Base-by-base conservation (phyloP, 441 rosid genomes). In the Arabidopsis hybrid region DNA sequence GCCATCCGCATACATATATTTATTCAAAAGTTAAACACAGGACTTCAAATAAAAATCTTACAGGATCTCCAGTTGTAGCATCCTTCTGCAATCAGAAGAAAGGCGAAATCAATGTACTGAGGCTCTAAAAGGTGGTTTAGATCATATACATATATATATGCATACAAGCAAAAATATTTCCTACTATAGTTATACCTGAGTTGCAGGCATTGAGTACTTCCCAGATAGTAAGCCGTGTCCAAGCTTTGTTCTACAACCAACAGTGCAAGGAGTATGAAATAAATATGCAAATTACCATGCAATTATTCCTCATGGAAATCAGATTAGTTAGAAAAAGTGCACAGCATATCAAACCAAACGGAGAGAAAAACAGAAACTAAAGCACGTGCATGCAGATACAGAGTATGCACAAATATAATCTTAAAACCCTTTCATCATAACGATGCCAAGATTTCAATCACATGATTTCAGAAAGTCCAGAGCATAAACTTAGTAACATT, bases 201-300 rank as follows among this genome's bases (percentile, higher is more conserved):
- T 36, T 21, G 85, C 83, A 36, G 98, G 99, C 71, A 84, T 72
- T 7, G 97, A 92, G 74, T 92, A 92, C 85, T 85, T 92, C 51
- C 99, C 99, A 68, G 96, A 95, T 26, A 92, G 87, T 85, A 95
- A 79, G 76, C 99, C 98, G 83, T 95, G 95, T 36, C 87, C 99
- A 75, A 95, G 90, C 82, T 92, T 95, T 81, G 95, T 87, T 83
- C 98, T 95, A 88, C 79, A 80, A 83, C 45, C 53, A 79, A 63
- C 43, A 51, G 78, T 9, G 51, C 39, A 64, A 53, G 52, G 64
- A 71, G 68, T 14, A 71, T 68, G 12, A 68, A 52, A 72, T 21
- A 18, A 58, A 74, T 51, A 77, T 52, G 67, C 61, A 67, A 40
- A 65, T 8, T 50, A 18, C 34, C 46, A 31, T 49, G 40, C 67